phyloP scores from a whole-genome alignment of 1,284 basidiomycete genomes.

The Malassezia restricta region DNA sequence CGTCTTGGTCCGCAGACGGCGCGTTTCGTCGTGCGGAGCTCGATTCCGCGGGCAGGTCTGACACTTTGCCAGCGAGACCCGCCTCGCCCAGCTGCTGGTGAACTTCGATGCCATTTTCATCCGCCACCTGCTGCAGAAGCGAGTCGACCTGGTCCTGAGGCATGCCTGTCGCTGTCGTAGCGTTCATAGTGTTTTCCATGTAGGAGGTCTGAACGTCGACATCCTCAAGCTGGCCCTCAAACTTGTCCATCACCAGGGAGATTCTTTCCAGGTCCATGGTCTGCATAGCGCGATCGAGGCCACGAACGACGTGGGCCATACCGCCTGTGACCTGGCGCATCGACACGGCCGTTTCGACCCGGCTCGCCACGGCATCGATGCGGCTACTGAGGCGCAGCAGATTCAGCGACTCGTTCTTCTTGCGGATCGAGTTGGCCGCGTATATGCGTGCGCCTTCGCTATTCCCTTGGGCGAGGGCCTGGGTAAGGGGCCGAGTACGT shows the following conservation, averaged over 20 bases:
- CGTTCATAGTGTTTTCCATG: constrained; percentile 93
- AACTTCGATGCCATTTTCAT: constrained; percentile 91
- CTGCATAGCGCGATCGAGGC: constrained; percentile 99
- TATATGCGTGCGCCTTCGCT: constrained; percentile 97
- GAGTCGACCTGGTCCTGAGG: constrained; percentile 94
- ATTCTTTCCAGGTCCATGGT: constrained; percentile 99
- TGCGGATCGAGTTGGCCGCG: constrained; percentile 92
- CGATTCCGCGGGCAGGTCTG: constrained; percentile 24
- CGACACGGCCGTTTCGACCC: constrained; percentile 98
- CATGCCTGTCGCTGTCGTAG: constrained; percentile 79
- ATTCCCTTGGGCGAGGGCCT: constrained; percentile 95
- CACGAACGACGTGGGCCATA: constrained; percentile 90
- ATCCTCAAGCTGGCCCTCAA: constrained; percentile 89
- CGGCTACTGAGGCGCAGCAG: constrained; percentile 48
- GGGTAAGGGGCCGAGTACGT: constrained; percentile 12
- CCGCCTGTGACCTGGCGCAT: constrained; percentile 76
- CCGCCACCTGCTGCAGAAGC: constrained; percentile 84
- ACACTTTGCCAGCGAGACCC: constrained; percentile 54
- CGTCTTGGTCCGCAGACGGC: constrained; percentile 29
- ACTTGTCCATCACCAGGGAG: constrained; percentile 97
- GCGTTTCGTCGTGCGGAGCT: not conserved
- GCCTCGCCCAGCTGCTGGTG: constrained; percentile 73
- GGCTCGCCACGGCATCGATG: constrained; percentile 88
- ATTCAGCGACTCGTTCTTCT: constrained; percentile 91
- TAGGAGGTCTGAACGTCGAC: constrained; percentile 95